Base-by-base conservation (phyloP, 495 filamentous ascomycete species). In the Pyronema domesticum region DNA sequence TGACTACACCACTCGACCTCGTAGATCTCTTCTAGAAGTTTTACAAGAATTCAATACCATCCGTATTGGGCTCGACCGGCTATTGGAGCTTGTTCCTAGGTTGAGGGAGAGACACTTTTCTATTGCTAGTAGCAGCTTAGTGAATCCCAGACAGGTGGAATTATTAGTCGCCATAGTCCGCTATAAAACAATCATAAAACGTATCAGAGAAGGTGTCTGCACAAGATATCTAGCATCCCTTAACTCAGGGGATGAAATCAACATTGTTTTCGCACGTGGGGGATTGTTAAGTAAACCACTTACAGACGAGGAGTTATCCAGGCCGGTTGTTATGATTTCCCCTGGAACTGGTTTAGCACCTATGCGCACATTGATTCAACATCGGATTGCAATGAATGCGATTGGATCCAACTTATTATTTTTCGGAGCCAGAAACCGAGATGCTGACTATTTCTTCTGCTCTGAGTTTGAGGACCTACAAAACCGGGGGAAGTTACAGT, bases 321-420 rank as follows among this genome's bases (percentile, higher is more conserved):
- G 64, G 7, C 84, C 91, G 1, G 71, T 85, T 1, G 69, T 98
- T 37, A 78, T 94, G 65, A 77, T 99, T 37, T 89, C 81, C 1
- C 82, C 91, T 0, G 91, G 91, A 9, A 99, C 91, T 0, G 91
- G 91, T 7, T 70, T 99, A 33, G 93, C 91, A 0, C 91, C 91
- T 0, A 81, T 95, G 64, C 77, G 89, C 0, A 77, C 85, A 1
- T 71, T 95, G 55, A 71, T 93, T 14, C 80, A 82, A 72, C 80
- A 94, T 58, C 73, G 83, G 10, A 48, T 50, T 19, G 11, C 45
- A 7, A 7, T 6, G 13, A 15, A 17, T 17, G n/a, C n/a, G n/a
- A n/a, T n/a, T n/a, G 30, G 46, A 13, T 19, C 11, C 1, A 64
- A 69, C 0, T 36, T 79, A 4, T 15, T 65, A 6, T 76, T 96